Conservation (phyloP, 176 grass and related monocot species). For the Triticum timopheevii region DNA sequence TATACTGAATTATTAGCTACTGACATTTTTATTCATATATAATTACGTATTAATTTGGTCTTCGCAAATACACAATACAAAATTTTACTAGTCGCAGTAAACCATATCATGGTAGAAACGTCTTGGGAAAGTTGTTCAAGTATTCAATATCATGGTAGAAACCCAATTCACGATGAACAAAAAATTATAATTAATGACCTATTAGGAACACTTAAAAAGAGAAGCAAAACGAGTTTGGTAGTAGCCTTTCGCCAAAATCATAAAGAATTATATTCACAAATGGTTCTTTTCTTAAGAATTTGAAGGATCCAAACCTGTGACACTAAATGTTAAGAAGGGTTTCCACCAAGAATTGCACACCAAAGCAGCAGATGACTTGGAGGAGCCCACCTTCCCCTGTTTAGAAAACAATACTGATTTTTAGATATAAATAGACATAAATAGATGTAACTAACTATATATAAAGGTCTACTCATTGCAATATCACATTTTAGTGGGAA, state of each 20-base stretch:
- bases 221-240: not conserved
- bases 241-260: not conserved
- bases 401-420: not conserved
- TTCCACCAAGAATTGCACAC: not conserved
- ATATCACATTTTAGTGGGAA: not conserved
- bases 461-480: not conserved
- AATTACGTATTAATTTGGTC: not conserved
- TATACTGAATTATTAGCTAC: not conserved
- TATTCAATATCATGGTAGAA: too few species aligned
- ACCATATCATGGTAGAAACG: not conserved
- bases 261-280: not conserved
- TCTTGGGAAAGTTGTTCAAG: not conserved
- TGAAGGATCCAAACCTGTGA: not conserved
- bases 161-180: not conserved
- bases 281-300: not conserved
- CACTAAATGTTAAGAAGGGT: not conserved
- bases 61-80: not conserved
- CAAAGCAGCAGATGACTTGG: constrained; percentile 44
- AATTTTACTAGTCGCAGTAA: not conserved
- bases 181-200: too few species aligned
- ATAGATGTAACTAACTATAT: not conserved
- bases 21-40: not conserved
- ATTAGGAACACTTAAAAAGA: too few species aligned
- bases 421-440: not conserved
- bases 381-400: constrained; percentile 77